Percentiles rank a stretch among this genome's conserved stretches.
Evolutionary conservation across 129 eudicot species (phyloP).

Genomic region (Tagetes patula): DNA sequence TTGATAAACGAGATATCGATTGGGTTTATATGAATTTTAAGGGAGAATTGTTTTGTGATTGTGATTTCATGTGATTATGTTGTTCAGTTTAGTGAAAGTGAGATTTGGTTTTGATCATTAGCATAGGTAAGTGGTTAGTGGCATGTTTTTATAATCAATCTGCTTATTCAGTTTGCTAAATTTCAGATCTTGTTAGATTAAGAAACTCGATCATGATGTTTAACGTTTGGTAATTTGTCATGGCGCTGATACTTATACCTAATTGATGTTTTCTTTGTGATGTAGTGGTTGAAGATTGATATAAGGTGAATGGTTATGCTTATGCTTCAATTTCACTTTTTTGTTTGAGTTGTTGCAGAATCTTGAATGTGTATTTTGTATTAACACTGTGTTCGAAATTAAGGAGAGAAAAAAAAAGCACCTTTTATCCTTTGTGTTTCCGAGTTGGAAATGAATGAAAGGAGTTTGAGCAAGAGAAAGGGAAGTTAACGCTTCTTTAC

Average conservation of each 20-base stretch:
- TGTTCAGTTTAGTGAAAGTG: not conserved
- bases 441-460: too few relatives aligned
- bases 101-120: not conserved
- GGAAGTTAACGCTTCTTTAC: not conserved
- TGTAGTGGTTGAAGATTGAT: not conserved
- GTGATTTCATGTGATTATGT: not conserved
- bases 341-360: conserved; percentile 5
- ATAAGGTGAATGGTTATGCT: conserved; percentile 8
- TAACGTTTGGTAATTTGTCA: not conserved
- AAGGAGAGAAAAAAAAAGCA: too few relatives aligned
- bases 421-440: too few relatives aligned
- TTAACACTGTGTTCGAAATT: too few relatives aligned
- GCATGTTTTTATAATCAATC: not conserved
- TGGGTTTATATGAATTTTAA: not conserved
- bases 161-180: conserved; percentile 14
- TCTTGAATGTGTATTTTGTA: not conserved
- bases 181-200: conserved; percentile 14
- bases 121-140: not conserved
- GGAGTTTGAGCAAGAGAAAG: too few relatives aligned
- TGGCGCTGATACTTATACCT: not conserved
- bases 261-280: conserved; percentile 1
- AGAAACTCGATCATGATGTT: conserved; percentile 8
- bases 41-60: not conserved
- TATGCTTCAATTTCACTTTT: conserved; percentile 1
- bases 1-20: not conserved